Percentiles rank a stretch among this genome's conserved stretches.
Evolutionary conservation across 2,329 filamentous ascomycete species (phyloP).

Genomic region (Septoria linicola): DNA sequence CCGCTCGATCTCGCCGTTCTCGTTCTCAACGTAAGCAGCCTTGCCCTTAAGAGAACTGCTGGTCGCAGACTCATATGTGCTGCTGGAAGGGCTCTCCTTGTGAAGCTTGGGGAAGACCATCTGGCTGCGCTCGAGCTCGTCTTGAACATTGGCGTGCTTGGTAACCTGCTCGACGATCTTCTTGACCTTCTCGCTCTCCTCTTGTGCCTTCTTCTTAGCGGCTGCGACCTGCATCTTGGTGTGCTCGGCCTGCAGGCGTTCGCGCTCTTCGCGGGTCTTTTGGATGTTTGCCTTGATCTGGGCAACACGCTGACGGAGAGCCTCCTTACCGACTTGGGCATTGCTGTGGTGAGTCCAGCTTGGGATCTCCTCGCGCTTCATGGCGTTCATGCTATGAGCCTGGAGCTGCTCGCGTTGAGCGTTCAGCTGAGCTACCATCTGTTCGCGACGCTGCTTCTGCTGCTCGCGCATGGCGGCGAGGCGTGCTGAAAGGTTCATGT

Average conservation of each 20-base stretch:
- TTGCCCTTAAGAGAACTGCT: constrained; percentile 43
- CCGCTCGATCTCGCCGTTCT: constrained; percentile 55
- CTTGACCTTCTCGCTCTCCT: constrained; percentile 32
- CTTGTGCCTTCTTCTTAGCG: constrained; percentile 32
- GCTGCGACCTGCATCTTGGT: constrained; percentile 34
- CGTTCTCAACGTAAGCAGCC: constrained; percentile 56
- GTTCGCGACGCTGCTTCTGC: constrained; percentile 39
- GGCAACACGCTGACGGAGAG: constrained; percentile 34
- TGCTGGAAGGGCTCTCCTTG: constrained; percentile 83
- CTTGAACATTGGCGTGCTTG: constrained; percentile 38
- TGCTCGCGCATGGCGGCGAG: constrained; percentile 32
- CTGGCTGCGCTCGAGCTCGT: constrained; percentile 52
- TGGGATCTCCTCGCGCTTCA: constrained; percentile 21
- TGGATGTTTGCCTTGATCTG: constrained; percentile 37
- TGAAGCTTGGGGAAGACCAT: constrained; percentile 98
- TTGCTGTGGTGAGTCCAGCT: constrained; percentile 16
- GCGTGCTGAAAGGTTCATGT: constrained; percentile 25
- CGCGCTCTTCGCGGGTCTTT: constrained; percentile 35
- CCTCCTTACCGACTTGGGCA: constrained; percentile 21
- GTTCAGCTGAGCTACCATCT: constrained; percentile 32
- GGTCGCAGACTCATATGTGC: constrained; percentile 65
- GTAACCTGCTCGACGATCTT: constrained; percentile 36
- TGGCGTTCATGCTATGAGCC: constrained; percentile 17
- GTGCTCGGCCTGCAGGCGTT: constrained; percentile 25
- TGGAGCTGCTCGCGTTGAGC: constrained; percentile 28